Percentiles rank a stretch among this genome's conserved stretches.
phyloP scores from a whole-genome alignment of 805 yeast species.

The Torulaspora microellipsoides region DNA sequence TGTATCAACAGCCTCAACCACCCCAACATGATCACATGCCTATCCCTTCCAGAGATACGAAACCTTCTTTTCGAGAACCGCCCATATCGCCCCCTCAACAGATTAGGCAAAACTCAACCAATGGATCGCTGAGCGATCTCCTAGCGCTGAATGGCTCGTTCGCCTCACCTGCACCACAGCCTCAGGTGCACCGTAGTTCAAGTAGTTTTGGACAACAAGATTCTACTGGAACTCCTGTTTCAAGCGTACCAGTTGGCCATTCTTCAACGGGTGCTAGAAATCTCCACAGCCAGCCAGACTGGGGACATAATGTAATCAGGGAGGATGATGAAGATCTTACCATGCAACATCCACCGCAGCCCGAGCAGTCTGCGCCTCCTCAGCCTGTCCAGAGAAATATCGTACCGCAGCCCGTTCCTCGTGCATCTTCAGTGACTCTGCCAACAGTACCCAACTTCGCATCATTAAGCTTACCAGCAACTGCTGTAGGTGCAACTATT shows the following conservation, averaged over 20 bases:
- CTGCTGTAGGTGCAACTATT: conserved; percentile 17
- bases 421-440: conserved; percentile 36
- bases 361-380: conserved; percentile 8
- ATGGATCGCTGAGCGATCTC: conserved; percentile 61
- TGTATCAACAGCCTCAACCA: conserved; percentile 20
- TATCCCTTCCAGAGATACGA: conserved; percentile 38
- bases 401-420: conserved; percentile 47
- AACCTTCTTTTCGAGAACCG: conserved; percentile 32
- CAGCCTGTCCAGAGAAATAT: conserved; percentile 41
- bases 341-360: conserved; percentile 13
- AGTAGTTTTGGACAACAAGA: conserved; percentile 8
- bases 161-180: conserved; percentile 34
- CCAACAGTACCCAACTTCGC: conserved; percentile 35
- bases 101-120: conserved; percentile 25
- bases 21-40: conserved; percentile 18
- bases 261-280: conserved; percentile 2
- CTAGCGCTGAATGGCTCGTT: conserved; percentile 55
- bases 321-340: conserved; percentile 14
- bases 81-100: conserved; percentile 13
- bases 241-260: neutral
- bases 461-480: conserved; percentile 9
- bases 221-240: conserved; percentile 1
- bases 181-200: conserved; percentile 10
- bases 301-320: conserved; percentile 10
- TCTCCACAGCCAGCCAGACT: conserved; percentile 7